phyloP scores from a whole-genome alignment of 179 eudicot genomes.

The Actinidia arguta region DNA sequence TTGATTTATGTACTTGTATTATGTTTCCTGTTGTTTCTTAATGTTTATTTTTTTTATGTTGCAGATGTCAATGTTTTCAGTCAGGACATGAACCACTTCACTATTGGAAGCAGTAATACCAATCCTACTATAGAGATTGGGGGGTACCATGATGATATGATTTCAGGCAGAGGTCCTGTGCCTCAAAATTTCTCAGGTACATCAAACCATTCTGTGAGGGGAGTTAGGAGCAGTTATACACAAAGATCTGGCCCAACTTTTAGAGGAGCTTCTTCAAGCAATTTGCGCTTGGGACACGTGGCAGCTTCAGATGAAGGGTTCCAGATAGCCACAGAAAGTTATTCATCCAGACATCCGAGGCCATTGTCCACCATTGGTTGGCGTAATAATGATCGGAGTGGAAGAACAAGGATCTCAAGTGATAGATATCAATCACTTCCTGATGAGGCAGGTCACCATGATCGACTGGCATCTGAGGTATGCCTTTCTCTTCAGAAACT shows the following conservation, averaged over 20 bases:
- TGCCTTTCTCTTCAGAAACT: slow-evolving; percentile 15
- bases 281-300: slow-evolving; percentile 50
- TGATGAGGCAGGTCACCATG: slow-evolving; percentile 49
- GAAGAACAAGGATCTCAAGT: slow-evolving; percentile 59
- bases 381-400: slow-evolving; percentile 69
- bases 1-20: background rate
- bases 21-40: background rate
- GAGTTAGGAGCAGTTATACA: slow-evolving; percentile 66
- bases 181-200: slow-evolving; percentile 57
- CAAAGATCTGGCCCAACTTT: slow-evolving; percentile 57
- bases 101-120: slow-evolving; percentile 46
- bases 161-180: slow-evolving; percentile 47
- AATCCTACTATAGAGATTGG: slow-evolving; percentile 57
- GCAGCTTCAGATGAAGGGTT: slow-evolving; percentile 58
- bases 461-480: slow-evolving; percentile 75
- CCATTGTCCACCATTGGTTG: slow-evolving; percentile 54
- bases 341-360: slow-evolving; percentile 70
- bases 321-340: slow-evolving; percentile 50
- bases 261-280: slow-evolving; percentile 67
- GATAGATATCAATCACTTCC: slow-evolving; percentile 67
- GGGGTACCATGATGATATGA: slow-evolving; percentile 54
- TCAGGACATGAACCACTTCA: slow-evolving; percentile 55
- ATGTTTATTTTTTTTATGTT: slow-evolving; percentile 12
- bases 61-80: slow-evolving; percentile 48
- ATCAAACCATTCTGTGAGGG: slow-evolving; percentile 57